phyloP scores from a whole-genome alignment of 306 rosid genomes.

The Alnus rubra region DNA sequence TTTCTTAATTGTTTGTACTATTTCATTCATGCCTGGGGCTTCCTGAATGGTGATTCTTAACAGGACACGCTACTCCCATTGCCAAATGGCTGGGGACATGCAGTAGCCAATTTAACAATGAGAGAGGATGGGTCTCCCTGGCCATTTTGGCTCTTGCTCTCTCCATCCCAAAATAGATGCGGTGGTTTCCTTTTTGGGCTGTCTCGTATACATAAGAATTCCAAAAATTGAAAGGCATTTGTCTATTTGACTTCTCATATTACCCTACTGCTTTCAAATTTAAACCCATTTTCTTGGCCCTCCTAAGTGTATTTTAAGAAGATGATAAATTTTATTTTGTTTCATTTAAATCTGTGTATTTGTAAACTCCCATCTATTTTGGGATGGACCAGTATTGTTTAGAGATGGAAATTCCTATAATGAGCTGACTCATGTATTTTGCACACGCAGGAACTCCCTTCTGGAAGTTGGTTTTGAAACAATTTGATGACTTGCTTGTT shows the following conservation, averaged over 20 bases:
- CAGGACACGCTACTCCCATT: background rate
- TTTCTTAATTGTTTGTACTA: background rate
- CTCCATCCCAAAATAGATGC: too few relatives aligned
- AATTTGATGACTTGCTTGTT: slow-evolving; percentile 95
- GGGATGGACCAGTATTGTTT: background rate
- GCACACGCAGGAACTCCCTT: slow-evolving; percentile 80
- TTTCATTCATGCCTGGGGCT: background rate
- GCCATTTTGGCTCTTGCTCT: background rate
- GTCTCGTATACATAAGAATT: background rate
- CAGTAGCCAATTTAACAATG: background rate
- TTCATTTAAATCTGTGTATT: too few relatives aligned
- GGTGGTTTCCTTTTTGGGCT: background rate
- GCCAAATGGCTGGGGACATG: background rate
- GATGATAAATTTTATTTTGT: too few relatives aligned
- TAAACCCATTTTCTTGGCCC: background rate
- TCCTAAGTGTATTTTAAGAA: background rate
- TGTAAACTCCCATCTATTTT: background rate
- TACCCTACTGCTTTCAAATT: background rate
- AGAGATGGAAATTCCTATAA: slow-evolving; percentile 10
- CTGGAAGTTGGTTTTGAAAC: slow-evolving; percentile 94
- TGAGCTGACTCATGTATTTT: slow-evolving; percentile 29
- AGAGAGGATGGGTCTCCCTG: background rate
- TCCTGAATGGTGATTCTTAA: too few relatives aligned
- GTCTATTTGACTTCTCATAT: background rate
- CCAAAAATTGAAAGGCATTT: background rate